Base-by-base conservation (phyloP, 441 rosid genomes). In the Croton setiger region DNA sequence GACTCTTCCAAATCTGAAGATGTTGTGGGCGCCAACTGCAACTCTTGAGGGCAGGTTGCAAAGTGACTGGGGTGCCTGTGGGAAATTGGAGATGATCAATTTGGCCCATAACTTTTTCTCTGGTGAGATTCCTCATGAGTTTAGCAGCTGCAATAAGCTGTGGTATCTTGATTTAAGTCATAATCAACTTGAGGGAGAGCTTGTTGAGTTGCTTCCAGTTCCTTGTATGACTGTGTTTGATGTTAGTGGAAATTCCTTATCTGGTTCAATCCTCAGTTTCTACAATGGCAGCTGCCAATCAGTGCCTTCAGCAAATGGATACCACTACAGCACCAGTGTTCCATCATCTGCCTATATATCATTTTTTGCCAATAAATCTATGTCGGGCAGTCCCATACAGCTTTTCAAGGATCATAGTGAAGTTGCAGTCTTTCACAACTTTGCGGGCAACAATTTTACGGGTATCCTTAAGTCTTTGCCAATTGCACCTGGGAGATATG, bases 171-270 rank as follows among this genome's bases (percentile, higher is more conserved):
- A 87, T 62, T 71, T 87, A 61, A 82, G 86, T 66, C 79, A 75
- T 36, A 85, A 83, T 76, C 71, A 67, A 58, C 84, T 87, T 14
- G 56, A 55, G 2, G 88, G 92, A 35, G 70, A 77, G 74, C 85
- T 87, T 72, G 21, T 43, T 44, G 75, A 60, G 67, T 82, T 82
- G 61, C 78, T 87, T 63, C 54, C 75, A 27, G 85, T 87, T 48
- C 86, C 92, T 64, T 87, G 92, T 56, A 87, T 83, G 86, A 66
- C 75, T 35, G 13, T 87, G 63, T 87, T 87, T 39, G 85, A 87
- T 64, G 78, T 87, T 47, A 81, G 89, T 36, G 76, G 74, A 37
- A 87, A 87, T 58, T 11, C 64, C 12, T 63, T 87, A 56, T 79
- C 84, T 27, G 89, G 92, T 80, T 66, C 81, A 21, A 67, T 85